A percentile compares a stretch with the other conserved stretches of the same genome.
Conservation (phyloP, 2,329 filamentous ascomycete genomes). For the Microdochium bolleyi region DNA sequence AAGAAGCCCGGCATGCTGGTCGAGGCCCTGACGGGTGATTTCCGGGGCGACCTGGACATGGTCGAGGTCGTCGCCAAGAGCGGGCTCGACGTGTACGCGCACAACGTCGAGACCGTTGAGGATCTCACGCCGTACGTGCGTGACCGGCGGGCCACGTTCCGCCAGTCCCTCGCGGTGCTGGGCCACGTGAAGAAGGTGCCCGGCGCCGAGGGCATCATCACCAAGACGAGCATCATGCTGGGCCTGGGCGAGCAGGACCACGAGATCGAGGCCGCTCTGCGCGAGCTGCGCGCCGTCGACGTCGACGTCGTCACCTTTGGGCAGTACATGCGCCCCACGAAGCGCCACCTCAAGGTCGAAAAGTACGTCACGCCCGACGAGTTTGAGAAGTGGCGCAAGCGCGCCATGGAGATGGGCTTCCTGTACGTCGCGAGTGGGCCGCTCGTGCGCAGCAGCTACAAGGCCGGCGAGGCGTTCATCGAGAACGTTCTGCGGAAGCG, state of each 20-base stretch:
- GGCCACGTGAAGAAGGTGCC: conserved; percentile 72
- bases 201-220: conserved; percentile 66
- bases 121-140: conserved; percentile 82
- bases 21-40: conserved; percentile 83
- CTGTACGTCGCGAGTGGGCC: conserved; percentile 93
- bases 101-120: conserved; percentile 95
- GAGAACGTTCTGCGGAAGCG: conserved; percentile 95
- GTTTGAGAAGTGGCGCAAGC: conserved; percentile 86
- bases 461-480: conserved; percentile 96
- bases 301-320: conserved; percentile 97
- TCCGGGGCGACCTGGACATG: conserved; percentile 77
- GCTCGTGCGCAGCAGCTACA: conserved; percentile 89
- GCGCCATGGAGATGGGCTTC: conserved; percentile 91
- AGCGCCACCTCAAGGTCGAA: conserved; percentile 93
- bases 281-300: conserved; percentile 67
- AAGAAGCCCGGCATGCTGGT: conserved; percentile 72
- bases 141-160: conserved; percentile 82
- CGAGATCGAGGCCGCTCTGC: conserved; percentile 72
- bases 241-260: conserved; percentile 88
- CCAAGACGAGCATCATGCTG: conserved; percentile 98
- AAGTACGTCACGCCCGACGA: conserved; percentile 87
- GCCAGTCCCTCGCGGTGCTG: conserved; percentile 75
- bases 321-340: conserved; percentile 99
- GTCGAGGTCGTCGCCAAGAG: conserved; percentile 76
- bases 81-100: conserved; percentile 91